Base-by-base conservation (phyloP, 768 basidiomycete species). In the Arthromyces matolae region DNA sequence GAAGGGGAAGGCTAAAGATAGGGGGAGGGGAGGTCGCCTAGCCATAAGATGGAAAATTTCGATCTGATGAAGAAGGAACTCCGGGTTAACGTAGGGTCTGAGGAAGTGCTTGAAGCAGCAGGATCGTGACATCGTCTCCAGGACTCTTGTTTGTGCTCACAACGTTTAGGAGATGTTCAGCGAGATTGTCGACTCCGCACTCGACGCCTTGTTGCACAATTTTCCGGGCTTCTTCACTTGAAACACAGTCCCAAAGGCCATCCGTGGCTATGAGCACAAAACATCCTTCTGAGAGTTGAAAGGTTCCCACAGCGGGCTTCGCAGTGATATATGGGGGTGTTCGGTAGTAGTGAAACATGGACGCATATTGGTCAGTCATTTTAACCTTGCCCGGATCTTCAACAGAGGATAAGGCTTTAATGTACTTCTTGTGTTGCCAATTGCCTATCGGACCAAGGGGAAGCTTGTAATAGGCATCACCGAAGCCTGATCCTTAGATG, bases 291-390 rank as follows among this genome's bases (percentile, higher is more conserved):
- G 66, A 51, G 12, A 78, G 57, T 18, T 66, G 58, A 25, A 66
- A 59, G 1, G 51, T 57, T 3, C 71, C 73, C n/a, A 75, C 68
- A 40, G 73, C 73, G 3, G 80, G 81, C 23, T 65, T 62, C 1
- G 80, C 75, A 14, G 75, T 78, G 25, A 81, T 65, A 53, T 83
- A 82, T 0, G 80, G 80, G 3, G 80, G 80, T 1, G 79, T 79
- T 61, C 75, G 79, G 55, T 84, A 76, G 19, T 68, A 68, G 29
- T 75, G 59, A 41, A 71, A 72, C 48, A 67, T 59, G 18, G 61
- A 53, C 0, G 60, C 52, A 42, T 71, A 70, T 55, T 68, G 68
- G 14, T 54, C 59, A 36, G 60, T 69, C 60, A 72, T 63, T 8
- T 67, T 57, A 3, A 70, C 59, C 47, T 69, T 69, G 13, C 58